Base-by-base conservation (phyloP, 768 basidiomycete genomes). In the Boletales sp. region DNA sequence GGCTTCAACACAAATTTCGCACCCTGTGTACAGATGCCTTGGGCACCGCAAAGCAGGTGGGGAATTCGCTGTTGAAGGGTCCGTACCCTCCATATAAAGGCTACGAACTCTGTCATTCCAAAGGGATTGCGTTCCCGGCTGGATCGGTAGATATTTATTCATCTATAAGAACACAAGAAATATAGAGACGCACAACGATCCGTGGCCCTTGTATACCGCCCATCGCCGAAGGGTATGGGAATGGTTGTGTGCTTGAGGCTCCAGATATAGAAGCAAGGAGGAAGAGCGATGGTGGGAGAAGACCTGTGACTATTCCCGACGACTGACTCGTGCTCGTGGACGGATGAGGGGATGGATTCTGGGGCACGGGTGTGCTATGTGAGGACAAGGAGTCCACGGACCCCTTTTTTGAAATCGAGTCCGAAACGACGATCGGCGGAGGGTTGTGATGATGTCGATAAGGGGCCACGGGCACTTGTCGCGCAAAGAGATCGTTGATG, bases 401-500 rank as follows among this genome's bases (percentile, higher is more conserved):
- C 5, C 40, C 51, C 8, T 58, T 65, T 17, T 65, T 63, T 6
- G 59, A 65, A 34, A 58, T 59, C 29, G 64, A 58, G 27, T 53
- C 58, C 29, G 64, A 58, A 24, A 70, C 52, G 32, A 67, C 54
- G 50, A 69, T 68, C 8, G 66, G 68, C n/a, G 71, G 69, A 17
- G 71, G 66, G 21, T 67, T 61, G 51, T 62, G 67, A 39, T 63
- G 68, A 44, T 55, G 70, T 49, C 57, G 71, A 45, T 66, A 69
- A 30, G 67, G 69, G 5, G 67, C 62, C 12, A 69, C 50, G 2
- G 83, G 83, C 0, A 81, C 74, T 59, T 85, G 82, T 19, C 88
- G 79, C 21, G 86, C 83, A 61, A 91, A 91, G 8, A 93, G 69
- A 57, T 91, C 89, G 55, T 91, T 91, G 66, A 91, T 77, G 47